Evolutionary conservation across 202 grass and related monocot species (phyloP), one percentile per base, ranked within the genome.

Genomic region (Schoenoplectus tabernaemontani): DNA sequence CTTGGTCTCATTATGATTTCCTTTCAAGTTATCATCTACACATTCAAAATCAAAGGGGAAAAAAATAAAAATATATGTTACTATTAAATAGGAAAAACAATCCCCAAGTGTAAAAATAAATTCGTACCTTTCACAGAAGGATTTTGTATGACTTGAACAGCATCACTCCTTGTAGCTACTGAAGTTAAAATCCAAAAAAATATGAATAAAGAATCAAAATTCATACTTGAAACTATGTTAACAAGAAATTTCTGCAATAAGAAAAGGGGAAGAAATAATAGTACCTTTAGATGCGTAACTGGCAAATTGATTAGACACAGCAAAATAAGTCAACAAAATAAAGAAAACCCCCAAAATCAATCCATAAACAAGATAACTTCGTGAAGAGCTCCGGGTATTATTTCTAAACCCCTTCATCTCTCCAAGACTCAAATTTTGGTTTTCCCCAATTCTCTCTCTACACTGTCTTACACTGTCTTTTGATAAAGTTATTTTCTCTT

Each of bases 321-420:
- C 28, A 50, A 64, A 80, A 80, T 80, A 80, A 13, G 77, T 80
- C 59, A 80, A 80, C 22, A 48, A 9, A 46, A 80, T 57, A 28
- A 80, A 20, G 58, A 80, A 80, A 80, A 47, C 7, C 57, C 77
- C 77, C 6, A 80, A 65, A 80, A 64, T 50, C 59, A 80, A 80
- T 80, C 77, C 77, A 80, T 46, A 47, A 22, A 22, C 39, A 36
- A 80, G 77, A 63, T 80, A 80, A 48, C 30, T 80, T 64, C 77
- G 22, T 2, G 77, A 51, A 47, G 57, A 64, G 22, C 23, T 80
- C 19, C 77, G 58, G 17, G 5, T 46, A 28, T 41, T 65, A 51
- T 32, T 51, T 39, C 60, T 64, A 22, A 47, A 36, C 39, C 77
- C 59, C 42, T 80, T 80, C 77, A 80, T 80, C 23, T 80, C 59